Evolutionary conservation across 805 yeast species (phyloP).

Genomic region (Candida namnaoensis): DNA sequence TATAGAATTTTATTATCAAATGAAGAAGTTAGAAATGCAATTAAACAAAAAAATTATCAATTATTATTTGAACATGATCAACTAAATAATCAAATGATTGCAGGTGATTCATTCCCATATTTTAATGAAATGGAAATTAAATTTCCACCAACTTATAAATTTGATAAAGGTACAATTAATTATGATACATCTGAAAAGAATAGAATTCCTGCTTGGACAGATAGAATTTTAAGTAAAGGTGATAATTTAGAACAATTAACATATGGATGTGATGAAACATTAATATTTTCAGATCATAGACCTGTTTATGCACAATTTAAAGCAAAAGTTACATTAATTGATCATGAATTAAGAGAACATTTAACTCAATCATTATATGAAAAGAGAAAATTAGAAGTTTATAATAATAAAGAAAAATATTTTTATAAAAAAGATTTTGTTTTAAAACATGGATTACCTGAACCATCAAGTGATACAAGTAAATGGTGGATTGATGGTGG

Average conservation of each 20-base stretch:
- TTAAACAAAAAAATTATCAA: slow-evolving; percentile 37
- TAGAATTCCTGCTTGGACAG: slow-evolving; percentile 98
- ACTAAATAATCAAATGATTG: slow-evolving; percentile 63
- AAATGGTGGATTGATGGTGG: slow-evolving; percentile 95
- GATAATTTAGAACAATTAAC: slow-evolving; percentile 45
- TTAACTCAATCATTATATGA: slow-evolving; percentile 51
- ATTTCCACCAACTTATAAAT: slow-evolving; percentile 91
- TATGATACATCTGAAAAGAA: slow-evolving; percentile 90
- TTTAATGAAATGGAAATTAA: slow-evolving; percentile 73
- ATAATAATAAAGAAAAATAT: slow-evolving; percentile 24
- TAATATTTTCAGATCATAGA: slow-evolving; percentile 78
- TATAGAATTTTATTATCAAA: slow-evolving; percentile 69
- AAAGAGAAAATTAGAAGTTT: slow-evolving; percentile 36
- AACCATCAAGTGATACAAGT: slow-evolving; percentile 74
- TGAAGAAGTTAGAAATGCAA: slow-evolving; percentile 55
- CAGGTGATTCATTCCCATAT: slow-evolving; percentile 71
- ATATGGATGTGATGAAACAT: slow-evolving; percentile 50
- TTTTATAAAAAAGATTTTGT: slow-evolving; percentile 2
- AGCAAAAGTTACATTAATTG: slow-evolving; percentile 56
- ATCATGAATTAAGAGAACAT: slow-evolving; percentile 42
- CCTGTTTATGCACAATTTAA: slow-evolving; percentile 75
- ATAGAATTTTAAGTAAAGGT: slow-evolving; percentile 67
- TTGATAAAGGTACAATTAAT: slow-evolving; percentile 71
- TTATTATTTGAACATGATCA: slow-evolving; percentile 70
- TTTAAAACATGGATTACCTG: slow-evolving; percentile 49